These are phyloP conservation scores for Pleodorina starrii DNA, from an alignment of 139 green algal genomes.

Conservation along the genomic window DNA sequence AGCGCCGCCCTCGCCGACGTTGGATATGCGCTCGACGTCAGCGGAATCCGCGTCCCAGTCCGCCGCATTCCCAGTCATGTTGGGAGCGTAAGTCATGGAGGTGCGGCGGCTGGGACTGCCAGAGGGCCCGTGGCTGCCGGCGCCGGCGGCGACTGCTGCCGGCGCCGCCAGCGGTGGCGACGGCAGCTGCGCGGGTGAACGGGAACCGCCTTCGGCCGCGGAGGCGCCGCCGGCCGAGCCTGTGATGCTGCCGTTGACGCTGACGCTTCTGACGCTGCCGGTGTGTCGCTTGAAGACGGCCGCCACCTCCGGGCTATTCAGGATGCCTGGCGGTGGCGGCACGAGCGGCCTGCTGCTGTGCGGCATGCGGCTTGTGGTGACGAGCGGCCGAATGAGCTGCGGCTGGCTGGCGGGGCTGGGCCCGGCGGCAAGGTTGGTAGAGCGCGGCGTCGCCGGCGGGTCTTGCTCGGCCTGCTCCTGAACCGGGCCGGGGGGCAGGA, in stretches of 20 bases:
- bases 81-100: slow-evolving; percentile 7
- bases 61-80: not conserved
- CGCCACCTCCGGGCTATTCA: not conserved
- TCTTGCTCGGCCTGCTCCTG: not conserved
- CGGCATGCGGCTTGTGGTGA: not conserved
- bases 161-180: no score
- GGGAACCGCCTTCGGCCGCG: not conserved
- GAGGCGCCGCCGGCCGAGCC: no score
- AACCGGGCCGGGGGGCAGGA: not conserved
- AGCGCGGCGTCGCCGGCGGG: not conserved
- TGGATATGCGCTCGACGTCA: not conserved
- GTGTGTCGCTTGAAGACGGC: not conserved
- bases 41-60: not conserved
- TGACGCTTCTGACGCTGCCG: not conserved
- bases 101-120: no score
- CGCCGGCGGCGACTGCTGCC: no score
- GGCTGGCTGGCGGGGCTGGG: not conserved
- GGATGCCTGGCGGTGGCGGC: not conserved
- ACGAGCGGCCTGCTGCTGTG: not conserved
- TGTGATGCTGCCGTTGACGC: not conserved
- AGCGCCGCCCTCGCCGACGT: not conserved
- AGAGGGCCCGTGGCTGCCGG: not conserved
- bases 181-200: not conserved
- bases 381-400: not conserved
- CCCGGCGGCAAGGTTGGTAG: not conserved